Evolutionary conservation across 2,329 filamentous ascomycete species (phyloP), one percentile per base, ranked within the genome.

Genomic region (Calonectria hongkongensis): DNA sequence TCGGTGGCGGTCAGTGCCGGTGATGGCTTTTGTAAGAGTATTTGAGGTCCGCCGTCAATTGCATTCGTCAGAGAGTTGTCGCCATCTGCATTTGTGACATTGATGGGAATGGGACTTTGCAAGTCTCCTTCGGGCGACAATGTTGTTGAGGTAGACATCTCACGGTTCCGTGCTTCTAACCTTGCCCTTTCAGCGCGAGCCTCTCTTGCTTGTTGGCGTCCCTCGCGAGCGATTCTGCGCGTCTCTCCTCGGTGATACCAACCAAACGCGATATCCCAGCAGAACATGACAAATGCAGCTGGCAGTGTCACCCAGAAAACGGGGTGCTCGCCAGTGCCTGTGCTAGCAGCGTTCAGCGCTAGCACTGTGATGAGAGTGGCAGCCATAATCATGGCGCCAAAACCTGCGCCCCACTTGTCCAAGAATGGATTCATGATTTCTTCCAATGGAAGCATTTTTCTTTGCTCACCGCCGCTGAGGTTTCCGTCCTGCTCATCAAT

Each of bases 391-490:
- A 90, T 74, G 0, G 88, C 90, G 1, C 92, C 93, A 68, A 94
- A 92, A 0, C 86, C 85, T 0, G 93, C 93, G 10, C 93, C 90
- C 3, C 86, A 84, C 74, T 91, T 93, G 79, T 95, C 93, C 0
- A 95, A 82, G 71, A 93, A 95, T 0, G 93, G 93, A 74, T 95
- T 94, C 89, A 95, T 90, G 77, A 95, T 94, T 78, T 95, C 93
- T 74, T 93, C 92, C 0, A 95, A 87, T 0, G 91, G 91, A 0
- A 93, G 83, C 0, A 89, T 82, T 74, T 92, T 89, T 3, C 83
- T 86, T 70, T 90, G 83, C 33, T 91, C 58, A 5, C 54, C 88
- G 9, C 87, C 83, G 36, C 87, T 81, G 10, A 83, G 80, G 10
- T 81, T 76, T 5, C 86, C 84, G 9, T 90, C 88, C 64, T 89